These are phyloP conservation scores for Pyrus betulifolia DNA, from an alignment of 306 rosid genomes.

Conservation along the genomic window DNA sequence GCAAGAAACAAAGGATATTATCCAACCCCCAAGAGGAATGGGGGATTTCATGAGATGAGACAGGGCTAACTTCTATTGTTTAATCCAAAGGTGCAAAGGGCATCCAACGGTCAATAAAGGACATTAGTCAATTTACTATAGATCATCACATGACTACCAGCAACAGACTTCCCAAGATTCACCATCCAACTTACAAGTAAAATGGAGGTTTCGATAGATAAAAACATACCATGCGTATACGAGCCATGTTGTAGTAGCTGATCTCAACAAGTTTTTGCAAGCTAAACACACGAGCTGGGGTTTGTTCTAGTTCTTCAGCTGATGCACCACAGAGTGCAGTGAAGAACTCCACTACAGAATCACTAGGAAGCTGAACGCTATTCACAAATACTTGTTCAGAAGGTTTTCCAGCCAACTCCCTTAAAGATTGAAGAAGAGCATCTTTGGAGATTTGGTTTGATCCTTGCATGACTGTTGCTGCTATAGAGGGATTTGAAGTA, in stretches of 20 bases:
- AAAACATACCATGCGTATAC: slow-evolving; percentile 81
- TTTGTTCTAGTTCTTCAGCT: slow-evolving; percentile 93
- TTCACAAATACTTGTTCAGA: slow-evolving; percentile 94
- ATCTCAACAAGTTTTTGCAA: slow-evolving; percentile 98
- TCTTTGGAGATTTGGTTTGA: slow-evolving; percentile 97
- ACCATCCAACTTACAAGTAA: slow-evolving; percentile 10
- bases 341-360: slow-evolving; percentile 91
- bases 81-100: not conserved
- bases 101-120: not conserved
- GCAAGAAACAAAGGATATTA: not conserved
- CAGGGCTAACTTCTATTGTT: not conserved
- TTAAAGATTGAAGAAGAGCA: slow-evolving; percentile 84
- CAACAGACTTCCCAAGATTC: not conserved
- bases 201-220: slow-evolving; percentile 12
- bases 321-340: slow-evolving; percentile 98
- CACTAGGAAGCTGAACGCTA: slow-evolving; percentile 93
- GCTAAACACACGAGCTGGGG: slow-evolving; percentile 97
- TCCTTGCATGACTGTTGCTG: slow-evolving; percentile 90
- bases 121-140: not conserved
- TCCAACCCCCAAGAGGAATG: not conserved
- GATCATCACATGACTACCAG: not conserved
- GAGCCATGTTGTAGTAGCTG: slow-evolving; percentile 98
- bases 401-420: slow-evolving; percentile 90
- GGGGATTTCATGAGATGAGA: not conserved
- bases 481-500: slow-evolving; percentile 70